Conservation (phyloP, 352 stramenopile species). For the Ophiocytium majus region DNA sequence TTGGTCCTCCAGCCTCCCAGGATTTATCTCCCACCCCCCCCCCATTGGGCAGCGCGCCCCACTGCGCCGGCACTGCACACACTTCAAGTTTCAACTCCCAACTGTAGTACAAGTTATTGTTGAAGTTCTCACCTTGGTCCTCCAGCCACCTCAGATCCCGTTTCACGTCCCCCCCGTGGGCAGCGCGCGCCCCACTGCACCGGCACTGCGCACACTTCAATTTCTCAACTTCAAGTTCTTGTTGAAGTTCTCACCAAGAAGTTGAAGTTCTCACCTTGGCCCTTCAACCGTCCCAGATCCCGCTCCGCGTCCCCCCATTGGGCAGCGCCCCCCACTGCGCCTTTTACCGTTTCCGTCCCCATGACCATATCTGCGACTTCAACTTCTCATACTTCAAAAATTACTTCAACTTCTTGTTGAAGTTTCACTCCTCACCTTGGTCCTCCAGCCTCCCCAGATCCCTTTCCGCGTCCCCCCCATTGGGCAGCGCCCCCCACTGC, state of each 20-base stretch:
- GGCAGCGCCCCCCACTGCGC: slow-evolving; percentile 74
- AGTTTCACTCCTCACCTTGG: slow-evolving; percentile 65
- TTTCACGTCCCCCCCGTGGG: background rate
- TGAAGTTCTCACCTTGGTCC: background rate
- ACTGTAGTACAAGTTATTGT: too few relatives aligned
- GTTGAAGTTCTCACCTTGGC: too few relatives aligned
- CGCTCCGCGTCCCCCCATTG: too few relatives aligned
- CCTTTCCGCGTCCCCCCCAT: slow-evolving; percentile 50
- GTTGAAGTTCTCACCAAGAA: too few relatives aligned
- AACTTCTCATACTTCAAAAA: background rate
- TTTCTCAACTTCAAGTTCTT: background rate
- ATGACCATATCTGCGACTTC: slow-evolving; percentile 80
- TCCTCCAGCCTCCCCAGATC: slow-evolving; percentile 75
- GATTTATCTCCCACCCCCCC: slow-evolving; percentile 57
- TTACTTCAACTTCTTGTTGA: background rate
- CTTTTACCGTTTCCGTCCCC: slow-evolving; percentile 70
- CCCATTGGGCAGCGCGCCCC: too few relatives aligned
- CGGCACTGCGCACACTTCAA: too few relatives aligned
- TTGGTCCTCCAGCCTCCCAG: slow-evolving; percentile 73
- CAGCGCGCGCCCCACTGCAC: too few relatives aligned
- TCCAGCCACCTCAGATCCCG: background rate
- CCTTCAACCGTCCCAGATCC: too few relatives aligned
- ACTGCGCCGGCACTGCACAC: too few relatives aligned
- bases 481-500: slow-evolving; percentile 71
- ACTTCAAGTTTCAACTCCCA: too few relatives aligned